Evolutionary conservation across 257 asterid species (phyloP), one percentile per base, ranked within the genome.

Genomic region (Ocimum tenuiflorum): DNA sequence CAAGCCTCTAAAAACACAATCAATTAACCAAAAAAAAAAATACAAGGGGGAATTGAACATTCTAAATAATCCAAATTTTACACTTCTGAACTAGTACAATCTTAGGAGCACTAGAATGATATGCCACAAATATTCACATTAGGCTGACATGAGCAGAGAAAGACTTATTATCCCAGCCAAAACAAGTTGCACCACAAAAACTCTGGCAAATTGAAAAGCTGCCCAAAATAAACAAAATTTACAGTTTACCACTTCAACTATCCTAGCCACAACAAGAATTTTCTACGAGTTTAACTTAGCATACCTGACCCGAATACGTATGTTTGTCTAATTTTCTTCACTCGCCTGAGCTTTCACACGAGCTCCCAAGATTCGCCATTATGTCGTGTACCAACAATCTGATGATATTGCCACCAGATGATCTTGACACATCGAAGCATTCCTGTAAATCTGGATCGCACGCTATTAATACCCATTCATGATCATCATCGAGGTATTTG

Each of bases 401-500:
- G 57, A 85, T 78, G 50, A 86, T 71, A 60, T 70, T 83, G 58
- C 82, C 65, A 2, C 95, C 83, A 1, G 95, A 78, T 19, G 82
- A 79, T 47, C 66, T 75, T 3, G 82, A 82, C 38, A 88, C 23
- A 51, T 88, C 95, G 1, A 86, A 4, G 62, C 95, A 83, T 54
- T 88, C 96, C 65, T 74, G 87, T 49, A 91, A 68, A 64, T 91
- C 98, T 1, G 86, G 87, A 41, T 91, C 91, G 36, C 92, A 86
- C 0, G 77, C 82, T 1, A 91, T 85, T 7, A 84, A 75, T 35
- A 91, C 96, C 98, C 96, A 91, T 69, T 91, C 98, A 0, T 82
- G 91, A 49, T 89, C 98, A 47, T 89, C 96, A 19, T 89, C 98
- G 5, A 85, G 82, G 73, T 91, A 85, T 77, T 89, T 91, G 18